Percentiles rank a stretch among this genome's conserved stretches.
phyloP scores from a whole-genome alignment of 2,329 filamentous ascomycete genomes.

The Fusarium sp. region DNA sequence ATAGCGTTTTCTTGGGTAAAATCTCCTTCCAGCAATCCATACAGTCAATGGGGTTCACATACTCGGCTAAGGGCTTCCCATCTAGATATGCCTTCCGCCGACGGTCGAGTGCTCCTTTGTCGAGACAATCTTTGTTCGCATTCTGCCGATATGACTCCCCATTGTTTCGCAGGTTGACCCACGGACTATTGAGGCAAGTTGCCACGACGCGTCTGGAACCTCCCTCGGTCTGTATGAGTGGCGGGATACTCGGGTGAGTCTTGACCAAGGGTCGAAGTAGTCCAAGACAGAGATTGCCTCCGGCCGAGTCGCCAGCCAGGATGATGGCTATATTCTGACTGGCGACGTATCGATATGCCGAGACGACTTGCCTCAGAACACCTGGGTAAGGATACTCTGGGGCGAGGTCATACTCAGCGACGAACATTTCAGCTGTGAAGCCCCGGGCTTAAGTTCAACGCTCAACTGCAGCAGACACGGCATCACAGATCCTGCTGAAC shows the following conservation, averaged over 20 bases:
- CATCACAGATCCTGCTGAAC: not conserved
- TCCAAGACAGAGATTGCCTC: not conserved
- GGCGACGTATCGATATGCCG: not conserved
- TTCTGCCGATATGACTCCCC: not conserved
- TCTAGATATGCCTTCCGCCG: not conserved
- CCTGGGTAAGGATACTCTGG: not conserved
- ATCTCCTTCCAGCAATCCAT: not conserved
- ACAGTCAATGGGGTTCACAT: not conserved
- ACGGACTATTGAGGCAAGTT: not conserved
- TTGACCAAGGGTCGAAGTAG: not conserved
- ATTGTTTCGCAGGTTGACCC: not conserved
- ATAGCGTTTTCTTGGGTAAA: accelerated
- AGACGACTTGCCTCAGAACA: not conserved
- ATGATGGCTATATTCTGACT: not conserved
- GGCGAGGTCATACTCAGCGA: not conserved
- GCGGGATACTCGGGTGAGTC: not conserved
- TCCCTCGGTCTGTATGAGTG: accelerated
- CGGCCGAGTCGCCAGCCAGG: not conserved
- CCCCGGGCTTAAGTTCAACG: not conserved
- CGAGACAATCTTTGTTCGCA: not conserved
- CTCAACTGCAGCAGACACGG: not conserved
- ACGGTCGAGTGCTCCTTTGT: not conserved
- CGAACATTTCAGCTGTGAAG: not conserved
- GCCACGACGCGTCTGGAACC: not conserved
- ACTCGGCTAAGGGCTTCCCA: not conserved